These are phyloP conservation scores for Pichia californica DNA, from an alignment of 805 yeast genomes.

Conservation along the genomic window DNA sequence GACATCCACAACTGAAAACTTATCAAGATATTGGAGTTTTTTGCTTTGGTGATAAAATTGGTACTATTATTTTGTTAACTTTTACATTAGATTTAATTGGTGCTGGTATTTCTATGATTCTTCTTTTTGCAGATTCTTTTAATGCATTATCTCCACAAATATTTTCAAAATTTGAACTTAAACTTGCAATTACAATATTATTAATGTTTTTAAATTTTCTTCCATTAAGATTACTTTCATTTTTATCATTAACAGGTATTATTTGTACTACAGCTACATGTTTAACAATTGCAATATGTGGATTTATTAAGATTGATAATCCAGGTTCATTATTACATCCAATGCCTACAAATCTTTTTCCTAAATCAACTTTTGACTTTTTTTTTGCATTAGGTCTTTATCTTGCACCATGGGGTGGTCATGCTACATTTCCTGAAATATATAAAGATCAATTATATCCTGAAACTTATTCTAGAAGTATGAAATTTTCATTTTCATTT, in stretches of 20 bases:
- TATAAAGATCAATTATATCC: conserved; percentile 70
- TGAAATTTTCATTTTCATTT: conserved; percentile 52
- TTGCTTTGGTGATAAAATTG: conserved; percentile 41
- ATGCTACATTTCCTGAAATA: conserved; percentile 71
- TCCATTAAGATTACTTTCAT: conserved; percentile 67
- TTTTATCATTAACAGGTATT: conserved; percentile 66
- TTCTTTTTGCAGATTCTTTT: conserved; percentile 58
- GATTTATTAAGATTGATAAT: conserved; percentile 47
- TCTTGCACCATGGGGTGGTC: conserved; percentile 84
- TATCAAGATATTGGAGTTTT: conserved; percentile 54
- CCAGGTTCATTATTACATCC: conserved; percentile 73
- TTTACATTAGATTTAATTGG: conserved; percentile 56
- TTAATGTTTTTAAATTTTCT: conserved; percentile 50
- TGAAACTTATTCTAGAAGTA: conserved; percentile 44
- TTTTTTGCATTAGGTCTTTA: conserved; percentile 60
- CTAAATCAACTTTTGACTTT: conserved; percentile 43
- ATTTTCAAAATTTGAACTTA: conserved; percentile 33
- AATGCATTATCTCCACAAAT: conserved; percentile 39
- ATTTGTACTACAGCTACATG: conserved; percentile 63
- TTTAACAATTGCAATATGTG: conserved; percentile 50
- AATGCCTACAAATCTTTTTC: conserved; percentile 64
- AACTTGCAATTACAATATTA: conserved; percentile 32
- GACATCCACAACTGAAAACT: conserved; percentile 36
- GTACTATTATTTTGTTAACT: conserved; percentile 38
- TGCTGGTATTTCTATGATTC: conserved; percentile 51